Conservation (phyloP, 1,284 basidiomycete genomes). For the Cystobasidium pallidum region DNA sequence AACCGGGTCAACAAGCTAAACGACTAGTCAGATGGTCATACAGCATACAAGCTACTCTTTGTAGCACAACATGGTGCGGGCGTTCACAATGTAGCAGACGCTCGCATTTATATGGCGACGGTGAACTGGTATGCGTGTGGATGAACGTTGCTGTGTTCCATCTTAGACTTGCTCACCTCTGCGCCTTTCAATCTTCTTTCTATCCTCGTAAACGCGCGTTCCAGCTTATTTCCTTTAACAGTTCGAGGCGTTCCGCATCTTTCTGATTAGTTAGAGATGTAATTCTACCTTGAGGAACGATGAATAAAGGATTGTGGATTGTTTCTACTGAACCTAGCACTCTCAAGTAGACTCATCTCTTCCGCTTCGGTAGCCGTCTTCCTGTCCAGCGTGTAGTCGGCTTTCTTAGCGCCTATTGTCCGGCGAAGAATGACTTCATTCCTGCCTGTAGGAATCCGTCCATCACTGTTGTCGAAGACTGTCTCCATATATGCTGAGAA, state of each 20-base stretch:
- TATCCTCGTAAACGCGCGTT: conserved; percentile 96
- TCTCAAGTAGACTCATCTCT: conserved; percentile 92
- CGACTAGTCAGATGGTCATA: conserved; percentile 56
- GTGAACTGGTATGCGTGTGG: conserved; percentile 63
- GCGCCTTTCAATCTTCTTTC: conserved; percentile 60
- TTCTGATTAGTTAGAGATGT: conserved; percentile 96
- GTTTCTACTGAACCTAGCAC: conserved; percentile 92
- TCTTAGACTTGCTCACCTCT: too few species aligned
- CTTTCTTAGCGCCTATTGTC: conserved; percentile 97
- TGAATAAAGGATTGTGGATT: conserved; percentile 99
- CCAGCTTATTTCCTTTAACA: conserved; percentile 98
- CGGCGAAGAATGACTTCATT: conserved; percentile 82
- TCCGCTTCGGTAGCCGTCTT: conserved; percentile 95
- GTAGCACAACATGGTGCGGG: conserved; percentile 74
- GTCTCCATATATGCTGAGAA: conserved; percentile 84
- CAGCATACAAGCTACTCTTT: conserved; percentile 66
- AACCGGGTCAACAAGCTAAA: conserved; percentile 61
- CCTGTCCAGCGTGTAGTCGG: conserved; percentile 95
- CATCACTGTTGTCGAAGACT: conserved; percentile 55
- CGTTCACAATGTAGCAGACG: conserved; percentile 71
- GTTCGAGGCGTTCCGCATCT: conserved; percentile 86
- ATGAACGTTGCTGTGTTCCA: too few species aligned
- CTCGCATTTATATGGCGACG: conserved; percentile 70
- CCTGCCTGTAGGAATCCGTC: conserved; percentile 62
- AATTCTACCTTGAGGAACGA: conserved; percentile 96